Evolutionary conservation across 371 early-diverging fungal genomes (phyloP).

Genomic region (Chytridium lagenaria): DNA sequence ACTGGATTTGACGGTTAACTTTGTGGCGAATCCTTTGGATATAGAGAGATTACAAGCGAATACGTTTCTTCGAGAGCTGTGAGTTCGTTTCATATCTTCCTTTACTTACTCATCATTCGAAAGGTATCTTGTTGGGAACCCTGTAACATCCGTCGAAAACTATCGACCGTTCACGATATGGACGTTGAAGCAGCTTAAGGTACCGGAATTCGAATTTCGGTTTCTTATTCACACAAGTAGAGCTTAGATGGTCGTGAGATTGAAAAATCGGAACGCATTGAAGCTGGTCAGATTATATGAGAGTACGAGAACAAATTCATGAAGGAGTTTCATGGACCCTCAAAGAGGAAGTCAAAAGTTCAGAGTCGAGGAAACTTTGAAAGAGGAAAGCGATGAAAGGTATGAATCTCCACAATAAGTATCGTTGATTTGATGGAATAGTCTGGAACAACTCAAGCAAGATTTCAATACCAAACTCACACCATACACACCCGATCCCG

Average conservation of each 20-base stretch:
- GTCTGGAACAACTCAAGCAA: constrained; percentile 33
- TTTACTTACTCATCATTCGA: constrained; percentile 2
- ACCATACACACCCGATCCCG: constrained; percentile 54
- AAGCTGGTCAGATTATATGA: constrained; percentile 49
- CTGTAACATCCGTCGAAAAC: constrained; percentile 48
- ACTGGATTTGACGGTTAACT: no score
- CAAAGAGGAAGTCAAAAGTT: no score
- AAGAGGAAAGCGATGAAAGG: no score
- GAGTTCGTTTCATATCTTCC: constrained; percentile 16
- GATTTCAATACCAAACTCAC: constrained; percentile 49
- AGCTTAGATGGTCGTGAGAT: constrained; percentile 56
- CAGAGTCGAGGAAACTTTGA: no score
- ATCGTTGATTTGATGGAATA: no score
- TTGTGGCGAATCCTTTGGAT: no score
- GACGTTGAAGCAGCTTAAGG: constrained; percentile 56
- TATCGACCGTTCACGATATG: constrained; percentile 56
- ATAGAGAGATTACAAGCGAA: constrained; percentile 49
- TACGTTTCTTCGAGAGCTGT: constrained; percentile 53
- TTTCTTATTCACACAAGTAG: constrained; percentile 20
- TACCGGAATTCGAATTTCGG: constrained; percentile 13
- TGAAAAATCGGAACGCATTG: constrained; percentile 56
- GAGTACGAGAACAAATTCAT: no score
- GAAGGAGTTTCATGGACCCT: no score
- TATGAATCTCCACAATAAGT: no score
- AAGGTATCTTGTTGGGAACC: constrained; percentile 60